Conservation (phyloP, 129 eudicot species). For the Scalesia atractyloides region DNA sequence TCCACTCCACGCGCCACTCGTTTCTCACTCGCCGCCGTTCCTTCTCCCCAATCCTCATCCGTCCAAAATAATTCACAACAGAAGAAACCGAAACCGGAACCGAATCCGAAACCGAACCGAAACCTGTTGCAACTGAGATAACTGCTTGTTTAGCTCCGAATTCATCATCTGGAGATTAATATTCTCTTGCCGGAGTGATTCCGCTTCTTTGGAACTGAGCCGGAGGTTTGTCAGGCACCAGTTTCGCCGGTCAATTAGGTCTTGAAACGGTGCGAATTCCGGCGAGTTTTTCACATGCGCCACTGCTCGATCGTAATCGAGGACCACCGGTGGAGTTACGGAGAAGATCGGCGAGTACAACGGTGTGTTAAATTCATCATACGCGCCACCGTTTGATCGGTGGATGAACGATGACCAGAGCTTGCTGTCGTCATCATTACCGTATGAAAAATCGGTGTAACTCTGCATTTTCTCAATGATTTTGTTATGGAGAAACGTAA, state of each 20-base stretch:
- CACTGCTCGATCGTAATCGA: conserved; percentile 24
- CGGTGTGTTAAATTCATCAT: conserved; percentile 28
- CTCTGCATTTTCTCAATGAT: conserved; percentile 53
- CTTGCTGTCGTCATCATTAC: conserved; percentile 27
- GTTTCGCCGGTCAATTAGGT: conserved; percentile 50
- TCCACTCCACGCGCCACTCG: conserved; percentile 45
- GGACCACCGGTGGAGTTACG: conserved; percentile 27
- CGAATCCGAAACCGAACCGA: conserved; percentile 39
- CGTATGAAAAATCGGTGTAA: conserved; percentile 38
- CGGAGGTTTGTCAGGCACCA: conserved; percentile 60
- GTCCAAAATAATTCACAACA: conserved; percentile 33
- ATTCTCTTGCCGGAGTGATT: conserved; percentile 85
- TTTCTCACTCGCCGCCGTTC: conserved; percentile 22
- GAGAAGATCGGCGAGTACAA: conserved; percentile 48
- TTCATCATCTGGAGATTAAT: conserved; percentile 68
- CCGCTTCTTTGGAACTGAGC: conserved; percentile 55
- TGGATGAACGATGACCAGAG: conserved; percentile 34
- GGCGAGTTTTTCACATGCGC: conserved; percentile 9
- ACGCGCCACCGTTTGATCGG: conserved; percentile 40
- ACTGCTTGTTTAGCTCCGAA: conserved; percentile 51
- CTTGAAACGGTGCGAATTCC: conserved; percentile 53
- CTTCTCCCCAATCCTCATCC: conserved; percentile 46
- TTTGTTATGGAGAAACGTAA: conserved; percentile 23
- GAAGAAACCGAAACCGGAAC: conserved; percentile 26
- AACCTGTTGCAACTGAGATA: conserved; percentile 42